Evolutionary conservation across 371 early-diverging fungal genomes (phyloP), one percentile per base, ranked within the genome.

Genomic region (Mortierella sp.): DNA sequence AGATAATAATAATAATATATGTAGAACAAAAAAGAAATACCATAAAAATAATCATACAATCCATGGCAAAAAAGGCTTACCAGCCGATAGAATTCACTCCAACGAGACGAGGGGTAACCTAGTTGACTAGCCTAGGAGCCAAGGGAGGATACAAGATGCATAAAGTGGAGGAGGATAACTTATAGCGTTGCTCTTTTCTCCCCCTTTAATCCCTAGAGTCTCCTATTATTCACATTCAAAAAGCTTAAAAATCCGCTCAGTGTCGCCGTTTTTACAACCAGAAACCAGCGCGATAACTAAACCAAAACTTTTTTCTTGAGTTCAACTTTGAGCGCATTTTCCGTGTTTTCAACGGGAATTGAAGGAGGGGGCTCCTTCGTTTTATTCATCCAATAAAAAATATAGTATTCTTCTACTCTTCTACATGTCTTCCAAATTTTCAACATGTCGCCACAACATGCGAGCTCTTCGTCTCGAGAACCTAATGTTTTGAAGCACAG

Each of bases 371-470:
- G 43, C 43, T 9, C 43, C 43, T 43, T 11, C 47, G 18, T 45
- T 14, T n/a, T 51, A 22, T 51, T 51, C 51, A 51, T 12, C 14
- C n/a, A 22, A 51, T n/a, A n/a, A 43, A n/a, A 24, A 24, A 63
- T 24, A 11, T n/a, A n/a, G n/a, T n/a, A n/a, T n/a, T n/a, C n/a
- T n/a, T n/a, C 2, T 28, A 8, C 3, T 10, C 16, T 16, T 3
- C n/a, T 16, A n/a, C 58, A 68, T 45, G 35, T 62, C 14, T 12
- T 12, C 26, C 18, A 32, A 51, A 62, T 45, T 55, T 2, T 30
- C 69, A 28, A 75, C 55, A 62, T 79, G 80, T n/a, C 70, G 61
- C 75, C 74, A 74, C 0, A 79, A 58, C 72, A 60, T 65, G n/a
- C 72, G 55, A 2, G 75, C 80, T 26, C 75, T 32, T 18, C 68